Evolutionary conservation across 495 filamentous ascomycete species (phyloP).

Genomic region (Choiromyces venosus): DNA sequence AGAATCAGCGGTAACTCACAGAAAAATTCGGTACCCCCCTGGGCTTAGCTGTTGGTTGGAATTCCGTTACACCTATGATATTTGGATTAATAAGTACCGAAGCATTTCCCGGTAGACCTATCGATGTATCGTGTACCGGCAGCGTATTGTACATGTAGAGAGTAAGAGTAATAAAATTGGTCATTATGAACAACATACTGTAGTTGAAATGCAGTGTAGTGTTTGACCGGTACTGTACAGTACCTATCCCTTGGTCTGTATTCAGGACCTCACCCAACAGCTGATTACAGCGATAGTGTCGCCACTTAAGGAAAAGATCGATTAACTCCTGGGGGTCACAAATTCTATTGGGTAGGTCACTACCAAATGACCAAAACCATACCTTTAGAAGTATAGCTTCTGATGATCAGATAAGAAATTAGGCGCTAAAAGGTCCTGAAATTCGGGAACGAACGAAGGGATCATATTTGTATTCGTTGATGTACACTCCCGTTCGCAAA

Average conservation of each 20-base stretch:
- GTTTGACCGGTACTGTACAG: neutral
- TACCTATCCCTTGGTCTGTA: too few relatives aligned
- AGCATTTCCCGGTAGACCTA: neutral
- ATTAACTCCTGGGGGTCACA: too few relatives aligned
- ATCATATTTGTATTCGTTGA: neutral
- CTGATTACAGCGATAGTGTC: too few relatives aligned
- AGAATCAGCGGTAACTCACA: neutral
- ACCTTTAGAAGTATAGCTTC: too few relatives aligned
- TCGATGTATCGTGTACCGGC: neutral
- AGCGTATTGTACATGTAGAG: neutral
- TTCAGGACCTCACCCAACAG: too few relatives aligned
- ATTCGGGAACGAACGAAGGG: too few relatives aligned
- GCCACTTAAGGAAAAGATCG: too few relatives aligned
- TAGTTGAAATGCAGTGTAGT: neutral
- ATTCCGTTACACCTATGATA: neutral
- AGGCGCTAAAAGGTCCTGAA: too few relatives aligned
- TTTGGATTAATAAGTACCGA: neutral
- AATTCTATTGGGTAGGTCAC: too few relatives aligned
- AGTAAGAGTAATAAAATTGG: neutral
- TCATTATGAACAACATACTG: neutral
- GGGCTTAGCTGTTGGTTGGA: neutral
- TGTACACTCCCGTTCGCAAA: too few relatives aligned
- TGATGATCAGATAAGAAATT: too few relatives aligned
- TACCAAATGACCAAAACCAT: too few relatives aligned
- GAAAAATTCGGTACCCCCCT: neutral